Conservation (phyloP, 129 eudicot species). For the Helichrysum umbraculigerum region DNA sequence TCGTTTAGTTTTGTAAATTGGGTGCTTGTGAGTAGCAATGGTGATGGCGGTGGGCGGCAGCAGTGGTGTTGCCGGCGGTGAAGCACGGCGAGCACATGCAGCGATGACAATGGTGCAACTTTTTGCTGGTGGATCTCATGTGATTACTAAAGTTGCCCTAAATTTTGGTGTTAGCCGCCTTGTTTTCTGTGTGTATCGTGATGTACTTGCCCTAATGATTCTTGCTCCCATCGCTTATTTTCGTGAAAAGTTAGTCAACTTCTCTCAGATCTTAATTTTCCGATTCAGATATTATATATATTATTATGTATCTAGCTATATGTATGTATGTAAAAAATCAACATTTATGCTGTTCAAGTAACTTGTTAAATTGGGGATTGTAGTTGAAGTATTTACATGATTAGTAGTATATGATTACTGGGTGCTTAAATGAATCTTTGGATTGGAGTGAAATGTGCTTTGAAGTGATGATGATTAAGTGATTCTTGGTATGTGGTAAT, state of each 20-base stretch:
- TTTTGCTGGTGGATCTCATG: slow-evolving; percentile 82
- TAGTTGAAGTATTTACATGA: neutral
- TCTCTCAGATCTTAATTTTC: slow-evolving; percentile 15
- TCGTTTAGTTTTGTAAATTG: slow-evolving; percentile 11
- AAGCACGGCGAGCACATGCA: slow-evolving; percentile 64
- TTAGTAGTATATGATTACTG: neutral
- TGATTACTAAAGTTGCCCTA: slow-evolving; percentile 84
- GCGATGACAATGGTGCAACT: slow-evolving; percentile 82
- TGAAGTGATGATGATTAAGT: neutral
- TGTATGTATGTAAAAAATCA: neutral
- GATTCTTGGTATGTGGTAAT: neutral
- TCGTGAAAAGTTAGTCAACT: slow-evolving; percentile 63
- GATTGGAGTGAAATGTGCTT: neutral
- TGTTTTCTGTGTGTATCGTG: slow-evolving; percentile 83
- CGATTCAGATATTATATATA: neutral
- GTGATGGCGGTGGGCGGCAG: slow-evolving; percentile 43
- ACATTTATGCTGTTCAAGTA: neutral
- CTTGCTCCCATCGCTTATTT: slow-evolving; percentile 80
- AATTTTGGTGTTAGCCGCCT: slow-evolving; percentile 73
- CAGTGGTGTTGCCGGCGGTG: slow-evolving; percentile 37
- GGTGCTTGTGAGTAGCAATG: slow-evolving; percentile 10
- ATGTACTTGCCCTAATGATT: slow-evolving; percentile 70
- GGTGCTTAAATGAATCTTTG: neutral
- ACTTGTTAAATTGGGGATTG: neutral
- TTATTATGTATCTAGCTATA: no score